These are phyloP conservation scores for Mycosphaerella arachidis DNA, from an alignment of 2,329 filamentous ascomycete species.

Conservation along the genomic window DNA sequence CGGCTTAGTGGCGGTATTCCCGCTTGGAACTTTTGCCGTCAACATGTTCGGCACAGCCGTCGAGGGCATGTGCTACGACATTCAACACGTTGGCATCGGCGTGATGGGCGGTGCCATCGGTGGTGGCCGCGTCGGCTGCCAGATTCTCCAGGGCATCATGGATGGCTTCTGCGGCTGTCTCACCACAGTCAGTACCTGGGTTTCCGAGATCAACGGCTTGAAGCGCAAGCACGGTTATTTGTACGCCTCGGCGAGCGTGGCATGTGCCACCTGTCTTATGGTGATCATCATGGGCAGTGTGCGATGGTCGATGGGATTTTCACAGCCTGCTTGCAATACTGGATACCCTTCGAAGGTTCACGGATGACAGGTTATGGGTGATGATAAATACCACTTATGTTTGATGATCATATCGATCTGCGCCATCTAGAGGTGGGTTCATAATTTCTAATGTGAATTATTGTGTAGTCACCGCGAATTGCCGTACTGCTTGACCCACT, in stretches of 20 bases:
- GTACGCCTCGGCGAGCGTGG: conserved; percentile 62
- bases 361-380: conserved; percentile 12
- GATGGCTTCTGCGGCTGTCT: conserved; percentile 48
- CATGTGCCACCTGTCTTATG: conserved; percentile 54
- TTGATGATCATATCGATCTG: neutral
- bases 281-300: conserved; percentile 71
- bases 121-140: conserved; percentile 40
- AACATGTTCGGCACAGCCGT: conserved; percentile 75
- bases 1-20: conserved; percentile 60
- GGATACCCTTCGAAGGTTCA: conserved; percentile 30
- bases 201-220: conserved; percentile 41
- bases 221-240: conserved; percentile 57
- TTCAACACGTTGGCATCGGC: conserved; percentile 58
- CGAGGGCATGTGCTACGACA: conserved; percentile 70
- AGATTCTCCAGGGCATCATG: conserved; percentile 45
- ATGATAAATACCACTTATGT: neutral
- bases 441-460: neutral
- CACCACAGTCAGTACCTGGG: conserved; percentile 48
- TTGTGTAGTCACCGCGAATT: neutral
- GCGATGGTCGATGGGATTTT: conserved; percentile 57
- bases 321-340: conserved; percentile 33
- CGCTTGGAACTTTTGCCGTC: conserved; percentile 77
- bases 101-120: conserved; percentile 37
- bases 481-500: conserved; percentile 22
- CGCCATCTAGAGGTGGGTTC: neutral